Conservation (phyloP, 1,139 yeast species). For the Magnusiomyces fungicola region DNA sequence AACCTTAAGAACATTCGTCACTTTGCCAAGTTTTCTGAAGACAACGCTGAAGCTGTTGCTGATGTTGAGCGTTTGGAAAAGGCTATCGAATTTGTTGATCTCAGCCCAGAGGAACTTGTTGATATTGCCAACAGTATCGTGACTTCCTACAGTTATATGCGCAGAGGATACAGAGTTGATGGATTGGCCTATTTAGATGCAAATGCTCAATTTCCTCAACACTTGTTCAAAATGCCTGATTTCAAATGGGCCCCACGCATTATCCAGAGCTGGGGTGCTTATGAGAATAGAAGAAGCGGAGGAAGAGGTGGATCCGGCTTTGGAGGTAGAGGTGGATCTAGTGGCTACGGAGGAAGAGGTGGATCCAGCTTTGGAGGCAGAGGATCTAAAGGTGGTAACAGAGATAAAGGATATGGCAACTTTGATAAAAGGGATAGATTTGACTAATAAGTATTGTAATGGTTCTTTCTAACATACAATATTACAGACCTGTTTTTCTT, state of each 20-base stretch:
- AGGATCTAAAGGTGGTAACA: too few relatives aligned
- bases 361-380: neutral
- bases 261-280: conserved; percentile 1
- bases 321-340: neutral
- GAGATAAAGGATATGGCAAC: too few relatives aligned
- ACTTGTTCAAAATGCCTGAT: conserved; percentile 4
- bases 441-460: too few relatives aligned
- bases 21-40: conserved; percentile 5
- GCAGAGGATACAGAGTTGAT: conserved; percentile 15
- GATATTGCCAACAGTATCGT: conserved; percentile 12
- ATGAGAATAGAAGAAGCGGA: conserved; percentile 1
- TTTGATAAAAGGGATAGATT: neutral
- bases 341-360: neutral
- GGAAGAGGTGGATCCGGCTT: neutral
- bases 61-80: conserved; percentile 6
- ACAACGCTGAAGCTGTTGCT: conserved; percentile 2
- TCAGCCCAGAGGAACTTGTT: conserved; percentile 11
- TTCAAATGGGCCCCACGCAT: neutral
- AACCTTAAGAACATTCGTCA: conserved; percentile 15
- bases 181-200: conserved; percentile 12
- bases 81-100: conserved; percentile 12
- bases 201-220: conserved; percentile 1
- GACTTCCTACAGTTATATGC: conserved; percentile 11
- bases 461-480: too few relatives aligned
- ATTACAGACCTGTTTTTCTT: too few relatives aligned